These are phyloP conservation scores for Xylaria telfairii DNA, from an alignment of 495 filamentous ascomycete genomes.

Conservation along the genomic window DNA sequence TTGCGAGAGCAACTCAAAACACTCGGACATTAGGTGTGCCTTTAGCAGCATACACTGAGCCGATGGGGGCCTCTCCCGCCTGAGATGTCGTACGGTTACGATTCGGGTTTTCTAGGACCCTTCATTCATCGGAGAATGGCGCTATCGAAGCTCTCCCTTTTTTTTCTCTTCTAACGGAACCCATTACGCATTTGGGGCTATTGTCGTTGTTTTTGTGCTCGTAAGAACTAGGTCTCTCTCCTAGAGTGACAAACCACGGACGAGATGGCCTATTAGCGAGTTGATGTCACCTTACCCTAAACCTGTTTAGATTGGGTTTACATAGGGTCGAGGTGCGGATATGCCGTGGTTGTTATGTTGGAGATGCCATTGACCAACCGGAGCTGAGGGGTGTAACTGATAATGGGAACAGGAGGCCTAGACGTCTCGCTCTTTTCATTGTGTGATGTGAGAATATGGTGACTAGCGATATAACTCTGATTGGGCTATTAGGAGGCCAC, in stretches of 20 bases:
- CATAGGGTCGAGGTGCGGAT: conserved; percentile 2
- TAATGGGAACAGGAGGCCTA: conserved; percentile 18
- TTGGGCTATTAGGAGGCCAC: conserved; percentile 12
- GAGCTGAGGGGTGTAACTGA: conserved; percentile 18
- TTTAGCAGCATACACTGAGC: conserved; percentile 11
- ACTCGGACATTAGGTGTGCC: conserved; percentile 2
- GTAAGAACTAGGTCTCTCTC: conserved; percentile 11
- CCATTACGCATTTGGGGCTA: conserved; percentile 14
- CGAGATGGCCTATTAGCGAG: not conserved
- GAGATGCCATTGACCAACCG: conserved; percentile 16
- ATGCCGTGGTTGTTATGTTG: conserved; percentile 12
- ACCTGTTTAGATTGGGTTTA: conserved; percentile 11
- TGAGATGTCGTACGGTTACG: not conserved
- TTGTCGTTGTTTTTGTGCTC: conserved; percentile 18
- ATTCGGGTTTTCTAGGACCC: conserved; percentile 7
- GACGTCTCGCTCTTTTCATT: conserved; percentile 19
- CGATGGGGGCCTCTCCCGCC: not conserved
- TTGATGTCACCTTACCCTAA: not conserved
- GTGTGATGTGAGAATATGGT: conserved; percentile 22
- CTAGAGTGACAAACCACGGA: not conserved
- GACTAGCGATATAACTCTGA: conserved; percentile 12
- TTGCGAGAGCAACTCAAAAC: conserved; percentile 13
- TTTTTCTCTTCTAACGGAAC: conserved; percentile 1
- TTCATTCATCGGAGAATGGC: conserved; percentile 11
- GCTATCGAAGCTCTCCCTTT: not conserved